Percentiles rank a stretch among this genome's conserved stretches.
Evolutionary conservation across 1,139 yeast genomes (phyloP).

Genomic region (Meyerozyma guilliermondii): DNA sequence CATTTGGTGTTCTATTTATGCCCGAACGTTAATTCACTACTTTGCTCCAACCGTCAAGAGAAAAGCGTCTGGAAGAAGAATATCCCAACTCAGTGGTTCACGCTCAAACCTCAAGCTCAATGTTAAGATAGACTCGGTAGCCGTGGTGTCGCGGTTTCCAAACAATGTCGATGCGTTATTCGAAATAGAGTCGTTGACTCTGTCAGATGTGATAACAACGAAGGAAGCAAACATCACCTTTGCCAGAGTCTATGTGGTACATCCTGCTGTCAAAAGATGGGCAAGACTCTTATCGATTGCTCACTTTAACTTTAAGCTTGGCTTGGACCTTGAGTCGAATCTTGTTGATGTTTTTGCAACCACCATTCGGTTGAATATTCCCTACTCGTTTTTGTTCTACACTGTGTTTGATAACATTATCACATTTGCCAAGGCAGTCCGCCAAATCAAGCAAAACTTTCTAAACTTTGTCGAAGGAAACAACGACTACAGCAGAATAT

Average conservation of each 20-base stretch:
- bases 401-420: slow-evolving; percentile 62
- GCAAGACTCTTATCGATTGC: slow-evolving; percentile 32
- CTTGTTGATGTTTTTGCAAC: slow-evolving; percentile 19
- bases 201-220: slow-evolving; percentile 24
- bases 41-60: slow-evolving; percentile 33
- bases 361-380: slow-evolving; percentile 38
- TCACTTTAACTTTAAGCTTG: slow-evolving; percentile 27
- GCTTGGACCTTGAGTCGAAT: slow-evolving; percentile 6
- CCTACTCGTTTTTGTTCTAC: slow-evolving; percentile 62
- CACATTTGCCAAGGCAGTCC: slow-evolving; percentile 54
- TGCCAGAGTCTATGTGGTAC: slow-evolving; percentile 46
- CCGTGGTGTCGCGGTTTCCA: slow-evolving; percentile 46
- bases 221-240: slow-evolving; percentile 29
- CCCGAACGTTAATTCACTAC: slow-evolving; percentile 28
- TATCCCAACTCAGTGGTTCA: slow-evolving; percentile 19
- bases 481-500: slow-evolving; percentile 30
- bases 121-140: slow-evolving; percentile 34
- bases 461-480: slow-evolving; percentile 31
- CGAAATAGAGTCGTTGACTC: slow-evolving; percentile 39
- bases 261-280: slow-evolving; percentile 50
- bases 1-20: slow-evolving; percentile 41
- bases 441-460: slow-evolving; percentile 52
- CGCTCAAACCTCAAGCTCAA: slow-evolving; percentile 27
- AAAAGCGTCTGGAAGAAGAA: slow-evolving; percentile 23
- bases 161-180: slow-evolving; percentile 46